Evolutionary conservation across 371 early-diverging fungal genomes (phyloP), one percentile per base, ranked within the genome.

Genomic region (Vavraia culicis): DNA sequence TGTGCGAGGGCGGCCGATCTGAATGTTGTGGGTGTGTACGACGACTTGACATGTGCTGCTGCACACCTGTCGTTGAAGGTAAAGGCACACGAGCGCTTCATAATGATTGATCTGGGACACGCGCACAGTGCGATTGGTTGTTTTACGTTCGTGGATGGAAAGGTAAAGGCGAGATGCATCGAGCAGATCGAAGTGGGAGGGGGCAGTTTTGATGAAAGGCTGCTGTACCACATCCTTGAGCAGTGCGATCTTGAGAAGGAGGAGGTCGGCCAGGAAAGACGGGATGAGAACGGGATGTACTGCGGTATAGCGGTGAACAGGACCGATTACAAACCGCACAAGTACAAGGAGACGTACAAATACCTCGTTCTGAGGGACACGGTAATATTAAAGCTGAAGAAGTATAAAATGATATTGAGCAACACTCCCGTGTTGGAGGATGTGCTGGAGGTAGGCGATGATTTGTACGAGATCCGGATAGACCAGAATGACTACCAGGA

Each of bases 21-120:
- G 16, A 49, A 59, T 4, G 42, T 58, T 20, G 44, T 35, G 33
- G 41, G 47, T 9, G 23, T 64, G 44, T 15, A 58, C 7, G 39
- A 33, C 16, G 60, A 65, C 15, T 16, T 59, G 9, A 55, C 55
- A 4, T 41, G 49, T 20, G 58, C 42, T 14, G 31, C 59, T 32
- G 57, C 55, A 23, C 52, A 32, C 39, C 45, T 61, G 4, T 9
- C 40, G 21, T 22, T 47, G 16, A 45, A 38, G 10, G 42, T 46
- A 31, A 35, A 31, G 13, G 41, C 43, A 13, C 38, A 48, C 13
- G 37, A 51, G 19, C 7, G 35, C n/a, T 65, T 65, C 45, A 34
- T 56, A 19, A 32, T 65, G 34, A 14, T 62, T 41, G 66, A 65
- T 52, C 55, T 58, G 41, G 66, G 66, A 27, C 37, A 38, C 32